phyloP scores from a whole-genome alignment of 1,284 basidiomycete species.

The Heterobasidion parviporum region DNA sequence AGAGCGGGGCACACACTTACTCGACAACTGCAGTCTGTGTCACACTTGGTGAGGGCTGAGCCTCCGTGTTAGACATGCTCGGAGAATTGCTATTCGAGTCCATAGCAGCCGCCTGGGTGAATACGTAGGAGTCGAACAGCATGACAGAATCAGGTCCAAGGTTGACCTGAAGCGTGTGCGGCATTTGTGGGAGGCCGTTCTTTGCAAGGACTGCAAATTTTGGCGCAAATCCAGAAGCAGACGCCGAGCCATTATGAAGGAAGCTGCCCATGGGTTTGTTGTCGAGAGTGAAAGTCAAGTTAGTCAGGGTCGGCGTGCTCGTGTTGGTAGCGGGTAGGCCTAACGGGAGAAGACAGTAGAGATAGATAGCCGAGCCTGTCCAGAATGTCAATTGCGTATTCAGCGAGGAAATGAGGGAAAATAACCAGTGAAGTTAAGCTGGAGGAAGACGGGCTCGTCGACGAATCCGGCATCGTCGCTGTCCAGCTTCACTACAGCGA shows the following conservation, averaged over 20 bases:
- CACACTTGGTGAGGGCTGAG: conserved; percentile 13
- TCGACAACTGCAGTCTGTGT: not conserved
- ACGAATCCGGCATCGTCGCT: conserved; percentile 28
- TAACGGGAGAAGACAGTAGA: conserved; percentile 23
- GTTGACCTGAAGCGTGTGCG: conserved; percentile 34
- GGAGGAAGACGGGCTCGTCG: conserved; percentile 30
- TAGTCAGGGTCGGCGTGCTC: conserved; percentile 22
- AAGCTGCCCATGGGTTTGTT: conserved; percentile 20
- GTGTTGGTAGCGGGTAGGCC: conserved; percentile 19
- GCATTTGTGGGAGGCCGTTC: conserved; percentile 25
- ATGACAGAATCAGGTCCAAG: conserved; percentile 39
- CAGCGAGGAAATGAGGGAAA: not conserved
- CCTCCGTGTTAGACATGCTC: not conserved
- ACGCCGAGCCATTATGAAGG: conserved; percentile 19
- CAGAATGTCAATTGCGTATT: conserved; percentile 2
- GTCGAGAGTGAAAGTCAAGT: conserved; percentile 26
- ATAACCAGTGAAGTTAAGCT: conserved; percentile 43
- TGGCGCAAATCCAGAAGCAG: conserved; percentile 17
- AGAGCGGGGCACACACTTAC: conserved; percentile 3
- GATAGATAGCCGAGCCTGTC: conserved; percentile 24
- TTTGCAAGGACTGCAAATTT: conserved; percentile 28
- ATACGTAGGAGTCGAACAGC: conserved; percentile 40
- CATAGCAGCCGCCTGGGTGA: conserved; percentile 22
- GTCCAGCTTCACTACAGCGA: conserved; percentile 20
- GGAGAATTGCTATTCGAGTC: conserved; percentile 1